phyloP scores from a whole-genome alignment of 495 filamentous ascomycete genomes.

The Aspergillus taichungensis region DNA sequence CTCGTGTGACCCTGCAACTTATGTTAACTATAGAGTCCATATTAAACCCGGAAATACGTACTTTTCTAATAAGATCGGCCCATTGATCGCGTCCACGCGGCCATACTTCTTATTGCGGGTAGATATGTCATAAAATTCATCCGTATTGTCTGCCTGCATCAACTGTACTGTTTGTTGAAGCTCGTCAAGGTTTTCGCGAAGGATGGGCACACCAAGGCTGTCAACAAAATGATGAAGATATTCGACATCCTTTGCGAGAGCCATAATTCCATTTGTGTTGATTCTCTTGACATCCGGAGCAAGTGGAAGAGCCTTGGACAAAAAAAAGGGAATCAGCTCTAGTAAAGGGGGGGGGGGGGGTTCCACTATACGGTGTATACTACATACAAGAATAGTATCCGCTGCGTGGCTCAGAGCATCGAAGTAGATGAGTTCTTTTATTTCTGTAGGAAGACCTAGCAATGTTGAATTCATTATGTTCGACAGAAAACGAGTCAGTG shows the following conservation, averaged over 20 bases:
- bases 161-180: conserved; percentile 82
- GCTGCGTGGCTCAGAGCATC: conserved; percentile 89
- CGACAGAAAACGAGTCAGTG: conserved; percentile 82
- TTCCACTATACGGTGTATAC: neutral
- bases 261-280: conserved; percentile 73
- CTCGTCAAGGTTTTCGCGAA: conserved; percentile 82
- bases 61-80: conserved; percentile 84
- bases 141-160: conserved; percentile 78
- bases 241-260: conserved; percentile 72
- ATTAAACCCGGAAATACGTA: conserved; percentile 24
- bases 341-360: neutral
- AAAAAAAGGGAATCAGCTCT: conserved; percentile 6
- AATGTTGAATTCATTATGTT: conserved; percentile 95
- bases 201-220: conserved; percentile 67
- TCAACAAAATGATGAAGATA: conserved; percentile 81
- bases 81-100: conserved; percentile 81
- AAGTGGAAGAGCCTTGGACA: conserved; percentile 63
- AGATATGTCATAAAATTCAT: conserved; percentile 88
- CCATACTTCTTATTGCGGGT: conserved; percentile 87
- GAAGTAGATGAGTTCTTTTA: conserved; percentile 96
- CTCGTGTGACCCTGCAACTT: conserved; percentile 49
- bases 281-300: conserved; percentile 72
- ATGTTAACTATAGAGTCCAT: conserved; percentile 24
- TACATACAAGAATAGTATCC: conserved; percentile 67
- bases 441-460: conserved; percentile 81